Evolutionary conservation across 768 basidiomycete genomes (phyloP).

Genomic region (Russula sp.): DNA sequence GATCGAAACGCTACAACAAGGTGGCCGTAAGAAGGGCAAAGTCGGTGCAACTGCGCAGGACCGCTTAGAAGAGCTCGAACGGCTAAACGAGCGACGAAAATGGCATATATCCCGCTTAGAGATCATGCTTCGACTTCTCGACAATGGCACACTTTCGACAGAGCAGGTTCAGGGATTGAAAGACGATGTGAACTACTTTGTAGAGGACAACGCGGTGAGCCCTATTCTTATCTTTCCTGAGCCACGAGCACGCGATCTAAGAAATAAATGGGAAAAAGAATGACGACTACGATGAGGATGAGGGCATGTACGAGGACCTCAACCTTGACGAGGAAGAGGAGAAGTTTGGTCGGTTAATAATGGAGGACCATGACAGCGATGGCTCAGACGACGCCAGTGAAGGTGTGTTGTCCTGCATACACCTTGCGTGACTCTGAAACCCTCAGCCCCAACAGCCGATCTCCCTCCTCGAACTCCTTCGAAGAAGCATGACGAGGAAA

Average conservation of each 20-base stretch:
- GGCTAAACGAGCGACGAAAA: conserved; percentile 84
- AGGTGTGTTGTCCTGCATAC: conserved; percentile 36
- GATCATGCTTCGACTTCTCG: conserved; percentile 84
- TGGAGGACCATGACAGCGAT: conserved; percentile 73
- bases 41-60: conserved; percentile 56
- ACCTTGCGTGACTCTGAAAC: background rate
- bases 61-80: conserved; percentile 77
- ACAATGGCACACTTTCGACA: conserved; percentile 82
- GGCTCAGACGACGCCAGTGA: conserved; percentile 70
- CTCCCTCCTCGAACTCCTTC: conserved; percentile 53
- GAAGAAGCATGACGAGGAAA: conserved; percentile 80
- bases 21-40: conserved; percentile 81
- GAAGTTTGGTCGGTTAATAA: conserved; percentile 69
- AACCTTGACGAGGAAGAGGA: conserved; percentile 96
- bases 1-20: conserved; percentile 69
- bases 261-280: conserved; percentile 48
- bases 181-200: conserved; percentile 94
- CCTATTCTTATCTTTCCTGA: background rate
- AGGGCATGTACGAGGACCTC: conserved; percentile 96
- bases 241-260: background rate
- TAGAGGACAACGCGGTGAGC: conserved; percentile 90
- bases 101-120: conserved; percentile 95
- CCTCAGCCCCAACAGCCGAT: conserved; percentile 34
- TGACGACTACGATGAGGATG: conserved; percentile 95
- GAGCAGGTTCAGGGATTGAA: conserved; percentile 79